Conservation (phyloP, 768 basidiomycete genomes). For the Tremella yokohamensis region DNA sequence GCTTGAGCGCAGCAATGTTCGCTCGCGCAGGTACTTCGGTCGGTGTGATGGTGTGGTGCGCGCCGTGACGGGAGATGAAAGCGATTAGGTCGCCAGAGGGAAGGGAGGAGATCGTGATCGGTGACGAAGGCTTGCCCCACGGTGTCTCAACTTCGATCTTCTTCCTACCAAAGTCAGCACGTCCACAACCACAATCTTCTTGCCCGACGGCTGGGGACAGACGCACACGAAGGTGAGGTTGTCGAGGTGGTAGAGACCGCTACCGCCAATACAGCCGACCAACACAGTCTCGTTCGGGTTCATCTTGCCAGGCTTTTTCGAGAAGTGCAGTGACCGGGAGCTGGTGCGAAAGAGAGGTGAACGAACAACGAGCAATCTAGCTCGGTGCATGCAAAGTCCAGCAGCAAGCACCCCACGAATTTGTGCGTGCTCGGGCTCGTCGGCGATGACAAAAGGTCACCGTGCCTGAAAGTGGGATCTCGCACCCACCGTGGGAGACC, state of each 20-base stretch:
- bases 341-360: too few species aligned
- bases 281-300: constrained; percentile 45
- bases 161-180: constrained; percentile 55
- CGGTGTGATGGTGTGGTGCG: constrained; percentile 72
- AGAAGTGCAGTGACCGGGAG: too few species aligned
- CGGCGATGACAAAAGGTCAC: too few species aligned
- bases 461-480: too few species aligned
- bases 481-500: too few species aligned
- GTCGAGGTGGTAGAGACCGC: constrained; percentile 87
- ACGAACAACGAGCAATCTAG: too few species aligned
- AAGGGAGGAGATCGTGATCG: constrained; percentile 85
- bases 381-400: too few species aligned
- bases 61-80: constrained; percentile 87
- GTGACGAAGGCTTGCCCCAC: constrained; percentile 87
- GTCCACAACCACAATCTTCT: not conserved
- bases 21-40: constrained; percentile 78
- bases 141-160: constrained; percentile 80
- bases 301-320: not conserved
- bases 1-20: constrained; percentile 93
- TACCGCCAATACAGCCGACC: constrained; percentile 86
- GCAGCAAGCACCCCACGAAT: too few species aligned
- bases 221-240: constrained; percentile 82
- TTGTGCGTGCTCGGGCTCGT: too few species aligned
- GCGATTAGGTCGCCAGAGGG: constrained; percentile 74
- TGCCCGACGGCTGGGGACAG: not conserved